Evolutionary conservation across 306 rosid genomes (phyloP).

Genomic region (Sophora flavescens): DNA sequence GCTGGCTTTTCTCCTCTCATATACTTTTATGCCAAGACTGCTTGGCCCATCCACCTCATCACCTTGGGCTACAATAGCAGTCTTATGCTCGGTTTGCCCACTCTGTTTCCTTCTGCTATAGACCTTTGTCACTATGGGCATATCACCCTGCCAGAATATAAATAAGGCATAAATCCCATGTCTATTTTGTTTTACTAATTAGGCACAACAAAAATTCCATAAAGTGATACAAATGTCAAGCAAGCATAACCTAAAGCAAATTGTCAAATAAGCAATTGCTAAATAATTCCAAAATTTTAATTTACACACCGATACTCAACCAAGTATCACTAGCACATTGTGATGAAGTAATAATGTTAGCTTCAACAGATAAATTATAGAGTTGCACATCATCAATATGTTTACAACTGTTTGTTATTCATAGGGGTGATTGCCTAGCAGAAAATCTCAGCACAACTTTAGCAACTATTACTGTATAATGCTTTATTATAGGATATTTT

Average conservation of each 20-base stretch:
- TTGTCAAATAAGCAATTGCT: neutral
- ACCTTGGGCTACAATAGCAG: no score
- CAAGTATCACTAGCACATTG: neutral
- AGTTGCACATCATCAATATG: neutral
- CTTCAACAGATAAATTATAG: neutral
- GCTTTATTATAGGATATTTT: no score
- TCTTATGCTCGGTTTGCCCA: no score
- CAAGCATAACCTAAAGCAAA: neutral
- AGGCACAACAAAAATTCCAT: neutral
- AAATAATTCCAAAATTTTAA: neutral
- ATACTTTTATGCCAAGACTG: no score
- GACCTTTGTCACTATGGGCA: no score
- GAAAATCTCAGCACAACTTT: neutral
- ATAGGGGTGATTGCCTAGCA: neutral
- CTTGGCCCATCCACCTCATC: no score
- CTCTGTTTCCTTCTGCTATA: no score
- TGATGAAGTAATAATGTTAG: neutral
- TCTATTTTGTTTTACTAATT: neutral
- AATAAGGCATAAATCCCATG: slow-evolving; percentile 1
- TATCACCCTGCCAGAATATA: slow-evolving; percentile 7
- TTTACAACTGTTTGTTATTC: neutral
- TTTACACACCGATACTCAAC: neutral
- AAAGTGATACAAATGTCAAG: neutral
- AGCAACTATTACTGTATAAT: no score
- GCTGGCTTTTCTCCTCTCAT: no score